Evolutionary conservation across 768 basidiomycete species (phyloP).

Genomic region (Leucocoprinus birnbaumii): DNA sequence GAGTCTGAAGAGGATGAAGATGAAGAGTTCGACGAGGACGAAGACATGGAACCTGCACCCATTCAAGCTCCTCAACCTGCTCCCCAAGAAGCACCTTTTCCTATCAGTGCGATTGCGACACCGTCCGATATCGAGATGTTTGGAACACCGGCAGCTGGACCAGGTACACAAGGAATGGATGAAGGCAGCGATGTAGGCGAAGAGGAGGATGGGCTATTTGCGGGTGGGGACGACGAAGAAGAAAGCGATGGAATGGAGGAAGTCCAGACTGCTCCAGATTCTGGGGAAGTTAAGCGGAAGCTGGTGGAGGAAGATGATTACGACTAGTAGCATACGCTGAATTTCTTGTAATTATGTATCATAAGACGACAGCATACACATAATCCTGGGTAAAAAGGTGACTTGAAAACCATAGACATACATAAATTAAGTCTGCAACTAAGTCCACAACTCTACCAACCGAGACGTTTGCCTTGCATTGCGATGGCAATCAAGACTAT

Average conservation of each 20-base stretch:
- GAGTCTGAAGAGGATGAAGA: conserved; percentile 71
- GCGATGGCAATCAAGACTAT: conserved; percentile 39
- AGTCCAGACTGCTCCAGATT: conserved; percentile 49
- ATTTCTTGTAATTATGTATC: conserved; percentile 13
- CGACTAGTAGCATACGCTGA: conserved; percentile 40
- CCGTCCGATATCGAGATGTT: conserved; percentile 73
- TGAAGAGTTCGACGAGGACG: conserved; percentile 44
- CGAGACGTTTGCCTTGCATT: conserved; percentile 23
- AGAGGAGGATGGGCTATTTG: conserved; percentile 77
- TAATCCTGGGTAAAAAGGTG: conserved; percentile 14
- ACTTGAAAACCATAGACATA: conserved; percentile 12
- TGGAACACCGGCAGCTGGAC: conserved; percentile 35
- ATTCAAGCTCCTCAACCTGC: conserved; percentile 22
- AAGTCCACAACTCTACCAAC: neutral
- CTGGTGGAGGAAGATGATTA: conserved; percentile 88
- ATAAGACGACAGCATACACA: conserved; percentile 16
- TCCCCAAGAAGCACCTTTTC: conserved; percentile 48
- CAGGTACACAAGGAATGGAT: conserved; percentile 32
- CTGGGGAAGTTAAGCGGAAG: conserved; percentile 73
- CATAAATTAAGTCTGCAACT: conserved; percentile 7
- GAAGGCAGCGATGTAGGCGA: conserved; percentile 72
- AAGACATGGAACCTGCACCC: conserved; percentile 60
- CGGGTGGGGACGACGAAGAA: conserved; percentile 70
- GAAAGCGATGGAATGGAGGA: conserved; percentile 86
- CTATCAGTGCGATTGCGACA: conserved; percentile 58